Percentiles rank a stretch among this genome's conserved stretches.
These are phyloP conservation scores for Williopsis jadinii DNA, from an alignment of 1,139 yeast genomes.

Conservation along the genomic window DNA sequence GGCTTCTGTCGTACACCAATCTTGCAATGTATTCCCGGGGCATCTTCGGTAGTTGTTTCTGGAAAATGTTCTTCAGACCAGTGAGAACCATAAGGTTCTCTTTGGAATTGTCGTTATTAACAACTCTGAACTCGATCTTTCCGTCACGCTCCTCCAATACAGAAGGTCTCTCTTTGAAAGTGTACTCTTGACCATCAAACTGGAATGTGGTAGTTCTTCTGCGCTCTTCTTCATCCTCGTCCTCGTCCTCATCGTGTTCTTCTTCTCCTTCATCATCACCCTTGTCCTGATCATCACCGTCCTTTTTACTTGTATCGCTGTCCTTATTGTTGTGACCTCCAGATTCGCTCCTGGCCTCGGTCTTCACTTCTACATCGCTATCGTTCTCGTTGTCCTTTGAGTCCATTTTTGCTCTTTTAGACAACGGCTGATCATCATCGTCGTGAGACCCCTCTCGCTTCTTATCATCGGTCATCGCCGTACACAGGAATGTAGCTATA, in stretches of 20 bases:
- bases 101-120: constrained; percentile 82
- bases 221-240: constrained; percentile 28
- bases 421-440: constrained; percentile 30
- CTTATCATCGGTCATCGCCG: constrained; percentile 18
- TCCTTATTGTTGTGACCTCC: constrained; percentile 21
- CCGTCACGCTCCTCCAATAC: constrained; percentile 91
- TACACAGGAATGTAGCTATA: background rate
- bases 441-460: constrained; percentile 8
- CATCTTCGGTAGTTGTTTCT: constrained; percentile 96
- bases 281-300: constrained; percentile 21
- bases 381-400: constrained; percentile 24
- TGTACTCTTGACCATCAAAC: constrained; percentile 75
- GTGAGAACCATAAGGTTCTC: constrained; percentile 90
- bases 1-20: constrained; percentile 89
- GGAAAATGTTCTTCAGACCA: constrained; percentile 92
- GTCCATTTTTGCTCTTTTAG: constrained; percentile 28
- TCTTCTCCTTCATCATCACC: constrained; percentile 21
- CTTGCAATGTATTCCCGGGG: constrained; percentile 95
- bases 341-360: constrained; percentile 20
- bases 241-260: constrained; percentile 13
- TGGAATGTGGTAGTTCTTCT: constrained; percentile 45
- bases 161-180: constrained; percentile 88
- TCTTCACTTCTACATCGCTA: constrained; percentile 31
- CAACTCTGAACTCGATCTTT: constrained; percentile 89
- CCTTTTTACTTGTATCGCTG: constrained; percentile 21